These are phyloP conservation scores for Coniochaeta ligniaria DNA, from an alignment of 2,329 filamentous ascomycete genomes.

Conservation along the genomic window DNA sequence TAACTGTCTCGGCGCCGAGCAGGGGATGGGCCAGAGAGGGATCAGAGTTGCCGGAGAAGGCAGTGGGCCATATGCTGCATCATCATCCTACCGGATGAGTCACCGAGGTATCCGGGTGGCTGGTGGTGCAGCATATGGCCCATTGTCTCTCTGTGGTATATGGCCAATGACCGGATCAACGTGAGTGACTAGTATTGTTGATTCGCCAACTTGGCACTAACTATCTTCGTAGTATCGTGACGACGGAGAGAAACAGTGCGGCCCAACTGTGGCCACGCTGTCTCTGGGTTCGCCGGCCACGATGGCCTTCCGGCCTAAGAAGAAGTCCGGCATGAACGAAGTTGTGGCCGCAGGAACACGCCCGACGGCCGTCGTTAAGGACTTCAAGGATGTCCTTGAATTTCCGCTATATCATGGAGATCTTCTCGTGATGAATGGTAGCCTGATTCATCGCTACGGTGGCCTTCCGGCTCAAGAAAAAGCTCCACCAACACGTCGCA, in stretches of 20 bases:
- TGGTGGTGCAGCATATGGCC: too few relatives aligned
- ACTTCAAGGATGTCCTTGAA: constrained; percentile 20
- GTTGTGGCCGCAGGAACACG: not conserved
- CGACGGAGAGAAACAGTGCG: constrained; percentile 57
- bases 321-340: constrained; percentile 15
- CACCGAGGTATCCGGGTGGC: too few relatives aligned
- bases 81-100: too few relatives aligned
- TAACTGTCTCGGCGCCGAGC: too few relatives aligned
- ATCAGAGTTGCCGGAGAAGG: too few relatives aligned
- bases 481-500: too few relatives aligned
- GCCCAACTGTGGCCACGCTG: constrained; percentile 54
- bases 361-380: not conserved
- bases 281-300: constrained; percentile 50
- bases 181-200: constrained; percentile 31
- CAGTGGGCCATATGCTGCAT: too few relatives aligned
- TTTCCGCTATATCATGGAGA: constrained; percentile 53
- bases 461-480: too few relatives aligned
- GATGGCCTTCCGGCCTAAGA: constrained; percentile 54
- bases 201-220: not conserved
- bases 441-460: constrained; percentile 51
- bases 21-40: too few relatives aligned
- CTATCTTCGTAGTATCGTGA: not conserved
- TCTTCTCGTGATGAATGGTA: constrained; percentile 57
- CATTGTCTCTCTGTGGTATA: constrained; percentile 60
- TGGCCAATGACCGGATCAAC: constrained; percentile 50